Conservation (phyloP, 176 grass and related monocot genomes). For the Dactylis glomerata region DNA sequence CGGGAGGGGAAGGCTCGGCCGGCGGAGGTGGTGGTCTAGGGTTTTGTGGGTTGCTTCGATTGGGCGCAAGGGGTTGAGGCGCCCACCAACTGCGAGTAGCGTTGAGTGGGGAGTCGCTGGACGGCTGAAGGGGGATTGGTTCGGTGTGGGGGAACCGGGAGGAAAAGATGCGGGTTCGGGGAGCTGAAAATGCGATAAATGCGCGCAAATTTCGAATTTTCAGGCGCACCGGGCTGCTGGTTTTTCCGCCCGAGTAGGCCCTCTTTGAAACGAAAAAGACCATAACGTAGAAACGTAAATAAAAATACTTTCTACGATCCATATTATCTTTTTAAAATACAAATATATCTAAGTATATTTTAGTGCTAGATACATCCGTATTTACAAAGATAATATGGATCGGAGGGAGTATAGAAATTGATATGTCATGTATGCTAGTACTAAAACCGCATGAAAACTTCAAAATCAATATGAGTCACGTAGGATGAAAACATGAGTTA, state of each 20-base stretch:
- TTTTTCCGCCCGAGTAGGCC: background rate
- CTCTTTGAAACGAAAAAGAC: too few species aligned
- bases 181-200: background rate
- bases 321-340: too few species aligned
- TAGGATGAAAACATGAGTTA: too few species aligned
- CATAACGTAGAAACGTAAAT: too few species aligned
- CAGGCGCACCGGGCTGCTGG: background rate
- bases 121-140: background rate
- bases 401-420: too few species aligned
- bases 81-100: conserved; percentile 7
- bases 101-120: background rate
- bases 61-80: conserved; percentile 5
- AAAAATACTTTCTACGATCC: too few species aligned
- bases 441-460: too few species aligned
- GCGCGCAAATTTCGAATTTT: conserved; percentile 45
- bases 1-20: background rate
- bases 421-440: too few species aligned
- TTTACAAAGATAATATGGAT: too few species aligned
- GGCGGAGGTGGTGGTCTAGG: conserved; percentile 28
- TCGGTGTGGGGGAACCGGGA: background rate
- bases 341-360: too few species aligned
- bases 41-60: conserved; percentile 35
- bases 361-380: too few species aligned
- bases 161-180: background rate
- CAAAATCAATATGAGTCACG: too few species aligned